phyloP scores from a whole-genome alignment of 1,284 basidiomycete species.

The Gomphus sp. region DNA sequence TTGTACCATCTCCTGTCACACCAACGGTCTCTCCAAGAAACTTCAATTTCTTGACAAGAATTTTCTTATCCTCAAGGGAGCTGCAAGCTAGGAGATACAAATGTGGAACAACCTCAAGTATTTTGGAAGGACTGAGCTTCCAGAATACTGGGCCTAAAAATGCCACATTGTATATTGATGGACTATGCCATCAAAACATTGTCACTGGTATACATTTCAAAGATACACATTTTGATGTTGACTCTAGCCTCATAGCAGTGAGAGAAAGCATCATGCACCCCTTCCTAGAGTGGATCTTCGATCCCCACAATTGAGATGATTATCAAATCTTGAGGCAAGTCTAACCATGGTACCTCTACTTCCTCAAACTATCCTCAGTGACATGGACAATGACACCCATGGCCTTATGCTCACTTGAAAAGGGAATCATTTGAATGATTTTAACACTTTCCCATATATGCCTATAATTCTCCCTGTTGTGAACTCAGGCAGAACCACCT shows the following conservation, averaged over 20 bases:
- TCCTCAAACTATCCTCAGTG: conserved; percentile 41
- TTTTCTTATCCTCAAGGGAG: conserved; percentile 94
- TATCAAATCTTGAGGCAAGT: conserved; percentile 66
- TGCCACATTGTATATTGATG: conserved; percentile 92
- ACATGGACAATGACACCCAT: conserved; percentile 87
- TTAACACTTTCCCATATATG: conserved; percentile 56
- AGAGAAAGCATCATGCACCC: conserved; percentile 82
- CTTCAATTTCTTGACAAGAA: conserved; percentile 86
- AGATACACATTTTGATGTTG: too few species aligned
- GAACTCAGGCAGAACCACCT: too few species aligned
- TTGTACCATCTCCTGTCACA: conserved; percentile 97
- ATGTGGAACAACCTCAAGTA: conserved; percentile 12
- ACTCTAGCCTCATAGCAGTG: conserved; percentile 88
- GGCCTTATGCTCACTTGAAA: conserved; percentile 90
- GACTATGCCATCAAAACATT: conserved; percentile 91
- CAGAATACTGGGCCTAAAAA: conserved; percentile 81
- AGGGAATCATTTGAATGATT: conserved; percentile 87
- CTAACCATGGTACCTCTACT: conserved; percentile 67
- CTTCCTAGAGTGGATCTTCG: conserved; percentile 89
- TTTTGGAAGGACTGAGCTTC: conserved; percentile 4
- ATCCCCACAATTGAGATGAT: conserved; percentile 89
- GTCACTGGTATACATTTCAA: conserved; percentile 99
- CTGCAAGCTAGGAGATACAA: conserved; percentile 61
- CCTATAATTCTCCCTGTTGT: conserved; percentile 59
- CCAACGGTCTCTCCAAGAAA: conserved; percentile 88